A percentile compares a stretch with the other conserved stretches of the same genome.
phyloP scores from a whole-genome alignment of 495 filamentous ascomycete species.

The Trichoderma parareesei region DNA sequence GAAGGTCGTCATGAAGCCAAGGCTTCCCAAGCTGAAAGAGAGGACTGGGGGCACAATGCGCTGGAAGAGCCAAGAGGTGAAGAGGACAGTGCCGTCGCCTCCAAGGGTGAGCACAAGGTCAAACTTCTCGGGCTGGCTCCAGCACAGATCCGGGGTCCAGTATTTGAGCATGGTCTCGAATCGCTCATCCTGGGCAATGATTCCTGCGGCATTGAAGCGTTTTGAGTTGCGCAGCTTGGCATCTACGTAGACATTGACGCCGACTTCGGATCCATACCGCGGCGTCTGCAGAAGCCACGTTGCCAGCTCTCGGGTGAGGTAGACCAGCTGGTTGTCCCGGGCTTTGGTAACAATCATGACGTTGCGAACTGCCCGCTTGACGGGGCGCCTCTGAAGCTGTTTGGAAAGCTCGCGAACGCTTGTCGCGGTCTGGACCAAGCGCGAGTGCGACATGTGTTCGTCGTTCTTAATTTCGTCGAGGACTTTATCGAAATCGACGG shows the following conservation, averaged over 20 bases:
- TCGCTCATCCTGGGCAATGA: constrained; percentile 61
- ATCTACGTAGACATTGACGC: constrained; percentile 91
- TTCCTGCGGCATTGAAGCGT: constrained; percentile 69
- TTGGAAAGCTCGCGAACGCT: constrained; percentile 91
- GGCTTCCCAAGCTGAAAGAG: constrained; percentile 78
- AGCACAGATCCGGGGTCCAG: constrained; percentile 93
- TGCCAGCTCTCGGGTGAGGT: constrained; percentile 74
- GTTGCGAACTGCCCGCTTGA: constrained; percentile 78
- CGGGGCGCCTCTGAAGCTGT: constrained; percentile 80
- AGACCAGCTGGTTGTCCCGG: constrained; percentile 78
- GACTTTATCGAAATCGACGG: constrained; percentile 89
- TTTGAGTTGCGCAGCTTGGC: constrained; percentile 79
- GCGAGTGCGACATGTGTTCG: constrained; percentile 84
- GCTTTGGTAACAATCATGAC: constrained; percentile 98
- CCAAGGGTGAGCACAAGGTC: constrained; percentile 88
- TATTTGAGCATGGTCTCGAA: constrained; percentile 76
- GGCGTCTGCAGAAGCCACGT: constrained; percentile 81
- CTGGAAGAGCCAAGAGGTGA: constrained; percentile 91
- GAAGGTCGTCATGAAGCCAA: constrained; percentile 91
- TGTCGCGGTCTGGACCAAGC: constrained; percentile 88
- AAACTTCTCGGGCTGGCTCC: constrained; percentile 79
- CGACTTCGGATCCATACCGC: constrained; percentile 66
- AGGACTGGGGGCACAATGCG: constrained; percentile 84
- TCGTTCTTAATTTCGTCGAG: constrained; percentile 89
- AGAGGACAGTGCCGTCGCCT: constrained; percentile 87